phyloP scores from a whole-genome alignment of 225 moss, liverwort and hornwort species.

The Sphagnum contortum region DNA sequence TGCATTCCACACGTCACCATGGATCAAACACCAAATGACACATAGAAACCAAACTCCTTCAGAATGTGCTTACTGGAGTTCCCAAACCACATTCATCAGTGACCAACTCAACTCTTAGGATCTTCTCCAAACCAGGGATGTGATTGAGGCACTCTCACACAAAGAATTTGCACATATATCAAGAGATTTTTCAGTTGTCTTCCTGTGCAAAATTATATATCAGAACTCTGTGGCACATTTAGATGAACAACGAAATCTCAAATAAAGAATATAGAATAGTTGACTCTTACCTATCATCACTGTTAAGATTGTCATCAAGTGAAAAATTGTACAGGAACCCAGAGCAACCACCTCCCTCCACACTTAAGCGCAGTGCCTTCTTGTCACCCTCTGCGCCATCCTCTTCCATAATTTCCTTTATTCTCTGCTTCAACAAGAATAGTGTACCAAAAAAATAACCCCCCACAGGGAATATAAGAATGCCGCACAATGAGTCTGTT shows the following conservation, averaged over 20 bases:
- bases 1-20: conserved; percentile 4
- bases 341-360: conserved; percentile 95
- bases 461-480: not conserved
- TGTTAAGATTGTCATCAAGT: conserved; percentile 69
- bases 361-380: conserved; percentile 78
- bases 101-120: too few species aligned
- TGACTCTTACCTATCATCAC: conserved; percentile 52
- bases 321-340: conserved; percentile 78
- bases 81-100: too few species aligned
- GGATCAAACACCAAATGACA: not conserved
- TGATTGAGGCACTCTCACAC: too few species aligned
- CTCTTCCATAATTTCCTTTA: conserved; percentile 69
- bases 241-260: not conserved
- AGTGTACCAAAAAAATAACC: not conserved
- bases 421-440: conserved; percentile 27
- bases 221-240: not conserved
- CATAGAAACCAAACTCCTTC: not conserved
- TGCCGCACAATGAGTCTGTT: not conserved
- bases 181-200: not conserved
- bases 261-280: not conserved
- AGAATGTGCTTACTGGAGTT: too few species aligned
- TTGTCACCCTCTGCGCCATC: conserved; percentile 53
- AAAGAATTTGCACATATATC: too few species aligned
- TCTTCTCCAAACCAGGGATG: too few species aligned
- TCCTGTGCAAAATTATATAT: not conserved